Percentiles rank a stretch among this genome's conserved stretches.
These are phyloP conservation scores for Stephanodiscus triporus DNA, from an alignment of 108 stramenopile genomes.

Conservation along the genomic window DNA sequence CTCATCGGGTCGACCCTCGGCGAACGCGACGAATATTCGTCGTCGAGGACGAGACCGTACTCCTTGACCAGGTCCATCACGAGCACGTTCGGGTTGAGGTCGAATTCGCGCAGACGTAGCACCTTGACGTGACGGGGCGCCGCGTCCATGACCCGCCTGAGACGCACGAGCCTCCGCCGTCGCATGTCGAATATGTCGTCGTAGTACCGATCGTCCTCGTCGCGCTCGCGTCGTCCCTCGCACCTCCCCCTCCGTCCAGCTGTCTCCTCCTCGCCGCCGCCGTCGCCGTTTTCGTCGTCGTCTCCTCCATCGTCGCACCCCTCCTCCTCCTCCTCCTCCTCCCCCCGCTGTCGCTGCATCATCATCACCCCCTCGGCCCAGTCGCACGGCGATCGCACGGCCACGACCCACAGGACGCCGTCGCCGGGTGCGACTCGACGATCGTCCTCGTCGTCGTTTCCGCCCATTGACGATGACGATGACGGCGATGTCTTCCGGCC, in stretches of 20 bases:
- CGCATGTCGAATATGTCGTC: constrained; percentile 43
- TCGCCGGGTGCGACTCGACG: background rate
- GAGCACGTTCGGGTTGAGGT: constrained; percentile 42
- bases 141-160: constrained; percentile 41
- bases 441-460: no score
- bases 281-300: constrained; percentile 5
- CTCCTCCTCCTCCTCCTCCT: constrained; percentile 15
- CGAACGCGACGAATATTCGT: constrained; percentile 5
- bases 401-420: constrained; percentile 48
- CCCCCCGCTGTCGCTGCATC: background rate
- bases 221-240: constrained; percentile 4
- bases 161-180: constrained; percentile 22
- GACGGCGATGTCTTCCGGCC: no score
- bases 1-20: constrained; percentile 4
- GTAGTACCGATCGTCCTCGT: constrained; percentile 22
- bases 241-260: no score
- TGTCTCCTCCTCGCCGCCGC: no score
- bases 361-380: constrained; percentile 55
- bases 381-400: constrained; percentile 44
- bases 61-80: constrained; percentile 44
- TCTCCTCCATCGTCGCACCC: constrained; percentile 2
- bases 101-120: constrained; percentile 38
- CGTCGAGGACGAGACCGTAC: constrained; percentile 22
- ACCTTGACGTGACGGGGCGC: constrained; percentile 47
- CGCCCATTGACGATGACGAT: no score